Percentiles rank a stretch among this genome's conserved stretches.
Evolutionary conservation across 2,329 filamentous ascomycete genomes (phyloP).

Genomic region (Neonectria sp.): DNA sequence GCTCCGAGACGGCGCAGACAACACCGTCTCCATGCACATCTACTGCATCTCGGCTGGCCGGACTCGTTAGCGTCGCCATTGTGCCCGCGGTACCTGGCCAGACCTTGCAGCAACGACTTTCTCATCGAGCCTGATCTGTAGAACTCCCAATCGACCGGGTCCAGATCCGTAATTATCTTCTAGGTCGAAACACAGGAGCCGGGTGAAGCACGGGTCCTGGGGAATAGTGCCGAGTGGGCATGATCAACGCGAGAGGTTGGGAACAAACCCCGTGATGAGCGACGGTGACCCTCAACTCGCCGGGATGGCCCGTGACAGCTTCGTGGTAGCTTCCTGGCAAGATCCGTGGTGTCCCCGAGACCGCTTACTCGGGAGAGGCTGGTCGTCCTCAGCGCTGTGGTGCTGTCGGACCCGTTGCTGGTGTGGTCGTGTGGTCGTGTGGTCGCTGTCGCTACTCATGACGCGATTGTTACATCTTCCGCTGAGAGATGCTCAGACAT

Average conservation of each 20-base stretch:
- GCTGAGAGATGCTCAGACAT: conserved; percentile 5
- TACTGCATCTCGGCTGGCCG: conserved; percentile 23
- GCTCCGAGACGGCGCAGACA: conserved; percentile 24
- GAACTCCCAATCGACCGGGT: conserved; percentile 36
- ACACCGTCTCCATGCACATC: conserved; percentile 19
- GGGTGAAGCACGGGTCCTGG: conserved; percentile 32
- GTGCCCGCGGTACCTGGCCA: conserved; percentile 20
- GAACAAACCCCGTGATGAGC: conserved; percentile 20
- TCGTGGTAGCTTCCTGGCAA: conserved; percentile 21
- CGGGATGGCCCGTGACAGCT: conserved; percentile 23
- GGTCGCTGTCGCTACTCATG: no score
- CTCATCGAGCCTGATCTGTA: conserved; percentile 17
- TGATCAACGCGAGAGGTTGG: conserved; percentile 36
- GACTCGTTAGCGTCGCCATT: conserved; percentile 33
- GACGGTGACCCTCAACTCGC: conserved; percentile 13
- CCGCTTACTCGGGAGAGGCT: conserved; percentile 25
- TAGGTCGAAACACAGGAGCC: conserved; percentile 40
- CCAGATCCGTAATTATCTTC: conserved; percentile 29
- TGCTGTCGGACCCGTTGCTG: conserved; percentile 12
- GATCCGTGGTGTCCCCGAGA: conserved; percentile 35
- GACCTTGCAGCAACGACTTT: conserved; percentile 16
- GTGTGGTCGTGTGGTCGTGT: conserved; percentile 8
- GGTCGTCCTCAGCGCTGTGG: conserved; percentile 10
- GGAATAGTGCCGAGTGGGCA: conserved; percentile 36
- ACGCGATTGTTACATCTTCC: background rate